Evolutionary conservation across 129 eudicot species (phyloP), one percentile per base, ranked within the genome.

Genomic region (Flaveria sonorensis): DNA sequence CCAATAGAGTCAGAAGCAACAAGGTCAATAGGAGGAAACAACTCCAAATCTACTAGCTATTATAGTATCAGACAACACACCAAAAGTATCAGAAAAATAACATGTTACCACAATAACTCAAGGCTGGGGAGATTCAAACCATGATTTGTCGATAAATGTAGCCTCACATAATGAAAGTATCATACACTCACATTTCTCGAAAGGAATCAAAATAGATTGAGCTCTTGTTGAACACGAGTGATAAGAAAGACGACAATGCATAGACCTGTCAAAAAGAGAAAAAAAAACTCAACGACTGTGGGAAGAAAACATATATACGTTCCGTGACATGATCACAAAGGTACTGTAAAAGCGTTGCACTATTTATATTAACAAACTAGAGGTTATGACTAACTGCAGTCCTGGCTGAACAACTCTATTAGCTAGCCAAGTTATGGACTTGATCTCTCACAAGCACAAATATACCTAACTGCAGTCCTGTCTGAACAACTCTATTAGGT

Each of bases 201-300:
- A 93, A 52, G 46, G 97, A 90, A 83, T 93, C 79, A 66, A 90
- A 93, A 80, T 90, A 90, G 45, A 93, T 90, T 43, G 97, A 79
- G 52, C 81, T 80, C 72, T 78, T 80, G 53, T 82, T 88, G 65
- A 86, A 77, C 28, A 91, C 75, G 46, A 93, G 91, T 65, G 98
- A 84, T 79, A 93, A 72, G 89, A 93, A 93, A 72, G 98, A 93
- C 84, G 83, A 84, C 74, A 91, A 81, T 43, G 97, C 98, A 76
- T 93, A 93, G 32, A 93, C 87, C 87, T 83, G 84, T 70, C 72
- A 86, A 56, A 68, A 63, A 56, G 13, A 32, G 55, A 67, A 0
- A 67, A 59, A 53, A 14, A 32, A 18, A 14, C 39, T 57, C 16
- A 76, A 57, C 26, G 28, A 14, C 10, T 60, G 45, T 56, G 52